Evolutionary conservation across 2,329 filamentous ascomycete species (phyloP).

Genomic region (Alternaria brassicicola): DNA sequence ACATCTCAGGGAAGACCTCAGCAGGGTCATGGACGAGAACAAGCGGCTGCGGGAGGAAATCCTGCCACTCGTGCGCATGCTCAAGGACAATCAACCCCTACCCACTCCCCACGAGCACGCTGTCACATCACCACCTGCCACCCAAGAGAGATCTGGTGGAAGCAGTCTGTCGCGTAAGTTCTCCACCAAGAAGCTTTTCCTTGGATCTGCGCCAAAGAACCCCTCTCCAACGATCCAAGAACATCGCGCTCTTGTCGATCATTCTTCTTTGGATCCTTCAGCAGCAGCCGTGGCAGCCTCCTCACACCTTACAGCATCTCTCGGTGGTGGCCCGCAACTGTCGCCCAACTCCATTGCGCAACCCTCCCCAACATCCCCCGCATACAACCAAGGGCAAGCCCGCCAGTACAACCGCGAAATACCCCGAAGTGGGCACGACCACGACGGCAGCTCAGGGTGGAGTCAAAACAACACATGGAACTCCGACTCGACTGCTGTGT

Average conservation of each 20-base stretch:
- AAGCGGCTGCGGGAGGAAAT: conserved; percentile 87
- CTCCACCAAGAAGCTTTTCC: conserved; percentile 60
- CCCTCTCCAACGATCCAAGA: conserved; percentile 58
- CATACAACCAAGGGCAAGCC: conserved; percentile 49
- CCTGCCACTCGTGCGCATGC: conserved; percentile 84
- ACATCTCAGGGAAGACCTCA: conserved; percentile 65
- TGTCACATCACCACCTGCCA: conserved; percentile 44
- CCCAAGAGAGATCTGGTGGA: conserved; percentile 45
- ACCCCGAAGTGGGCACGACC: conserved; percentile 40
- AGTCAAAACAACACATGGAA: conserved; percentile 38
- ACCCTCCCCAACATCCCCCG: conserved; percentile 57
- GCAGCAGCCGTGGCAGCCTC: conserved; percentile 59
- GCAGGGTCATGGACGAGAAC: conserved; percentile 74
- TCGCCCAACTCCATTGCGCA: conserved; percentile 52
- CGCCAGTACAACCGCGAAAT: conserved; percentile 43
- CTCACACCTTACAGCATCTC: conserved; percentile 58
- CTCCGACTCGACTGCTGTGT: conserved; percentile 36
- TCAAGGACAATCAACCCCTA: conserved; percentile 88
- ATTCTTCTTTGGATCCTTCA: conserved; percentile 55
- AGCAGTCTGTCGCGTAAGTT: conserved; percentile 60
- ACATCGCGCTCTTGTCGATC: conserved; percentile 50
- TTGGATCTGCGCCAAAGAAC: conserved; percentile 56
- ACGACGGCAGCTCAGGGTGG: conserved; percentile 41
- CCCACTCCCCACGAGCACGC: conserved; percentile 50
- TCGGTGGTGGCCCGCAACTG: conserved; percentile 49